phyloP scores from a whole-genome alignment of 2,329 filamentous ascomycete species.

The Lachnum nothofagi region DNA sequence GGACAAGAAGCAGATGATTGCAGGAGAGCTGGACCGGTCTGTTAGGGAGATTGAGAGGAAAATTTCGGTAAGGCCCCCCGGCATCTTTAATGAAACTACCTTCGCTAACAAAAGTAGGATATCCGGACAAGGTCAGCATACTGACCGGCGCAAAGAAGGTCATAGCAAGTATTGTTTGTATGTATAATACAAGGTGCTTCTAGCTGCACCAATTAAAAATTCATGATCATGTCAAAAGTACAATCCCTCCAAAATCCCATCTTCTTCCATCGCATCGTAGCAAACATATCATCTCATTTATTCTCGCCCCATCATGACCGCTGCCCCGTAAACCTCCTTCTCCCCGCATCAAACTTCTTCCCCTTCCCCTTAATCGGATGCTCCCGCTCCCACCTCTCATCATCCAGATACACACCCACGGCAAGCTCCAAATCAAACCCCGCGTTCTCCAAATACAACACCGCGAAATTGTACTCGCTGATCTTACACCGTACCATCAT shows the following conservation, averaged over 20 bases:
- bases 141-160: conserved; percentile 19
- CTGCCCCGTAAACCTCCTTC: conserved; percentile 29
- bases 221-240: conserved; percentile 18
- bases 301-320: conserved; percentile 16
- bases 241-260: not conserved
- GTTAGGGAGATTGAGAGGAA: conserved; percentile 93
- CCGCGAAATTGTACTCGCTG: conserved; percentile 67
- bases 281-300: too few species aligned
- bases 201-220: conserved; percentile 12
- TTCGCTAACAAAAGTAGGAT: conserved; percentile 38
- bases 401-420: conserved; percentile 59
- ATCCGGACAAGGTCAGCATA: conserved; percentile 55
- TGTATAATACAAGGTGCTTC: conserved; percentile 23
- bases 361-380: conserved; percentile 53
- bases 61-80: conserved; percentile 57
- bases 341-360: conserved; percentile 31
- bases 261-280: too few species aligned
- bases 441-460: conserved; percentile 68
- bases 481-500: conserved; percentile 80
- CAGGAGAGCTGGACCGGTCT: conserved; percentile 83
- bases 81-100: not conserved
- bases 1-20: conserved; percentile 93
- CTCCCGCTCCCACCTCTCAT: conserved; percentile 70
- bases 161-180: conserved; percentile 6
- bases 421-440: conserved; percentile 63